These are phyloP conservation scores for Cruciata laevipes DNA, from an alignment of 257 asterid genomes.

Conservation along the genomic window DNA sequence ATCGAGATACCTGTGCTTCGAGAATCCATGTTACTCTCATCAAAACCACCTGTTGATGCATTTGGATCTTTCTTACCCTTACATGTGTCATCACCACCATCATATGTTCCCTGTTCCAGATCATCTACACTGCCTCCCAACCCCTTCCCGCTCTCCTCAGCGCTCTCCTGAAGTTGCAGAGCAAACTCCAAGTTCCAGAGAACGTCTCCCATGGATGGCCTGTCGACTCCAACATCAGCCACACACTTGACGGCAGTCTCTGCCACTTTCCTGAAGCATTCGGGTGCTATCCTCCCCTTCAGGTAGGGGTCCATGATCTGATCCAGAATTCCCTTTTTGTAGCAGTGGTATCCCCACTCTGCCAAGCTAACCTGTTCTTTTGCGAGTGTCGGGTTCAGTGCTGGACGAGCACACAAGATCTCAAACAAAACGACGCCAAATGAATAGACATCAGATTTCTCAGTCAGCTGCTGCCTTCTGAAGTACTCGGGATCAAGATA, in stretches of 20 bases:
- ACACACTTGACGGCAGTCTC: conserved; percentile 91
- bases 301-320: conserved; percentile 73
- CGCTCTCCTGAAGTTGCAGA: conserved; percentile 85
- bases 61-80: conserved; percentile 58
- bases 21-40: conserved; percentile 55
- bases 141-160: conserved; percentile 73
- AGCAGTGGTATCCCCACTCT: conserved; percentile 84
- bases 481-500: conserved; percentile 88
- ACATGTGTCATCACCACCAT: conserved; percentile 28
- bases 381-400: conserved; percentile 66
- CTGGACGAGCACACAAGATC: conserved; percentile 83
- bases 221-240: conserved; percentile 64
- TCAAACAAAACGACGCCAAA: conserved; percentile 75
- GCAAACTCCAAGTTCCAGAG: conserved; percentile 94
- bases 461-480: conserved; percentile 78
- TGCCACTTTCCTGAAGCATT: conserved; percentile 72
- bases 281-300: conserved; percentile 86
- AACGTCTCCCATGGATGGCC: conserved; percentile 95
- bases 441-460: conserved; percentile 78
- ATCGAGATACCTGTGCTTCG: conserved; percentile 72
- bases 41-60: conserved; percentile 50
- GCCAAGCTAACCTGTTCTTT: conserved; percentile 90
- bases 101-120: conserved; percentile 33
- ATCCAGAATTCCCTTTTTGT: conserved; percentile 67
- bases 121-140: conserved; percentile 31